Evolutionary conservation across 202 grass and related monocot species (phyloP).

Genomic region (Dendrocalamus latiflorus): DNA sequence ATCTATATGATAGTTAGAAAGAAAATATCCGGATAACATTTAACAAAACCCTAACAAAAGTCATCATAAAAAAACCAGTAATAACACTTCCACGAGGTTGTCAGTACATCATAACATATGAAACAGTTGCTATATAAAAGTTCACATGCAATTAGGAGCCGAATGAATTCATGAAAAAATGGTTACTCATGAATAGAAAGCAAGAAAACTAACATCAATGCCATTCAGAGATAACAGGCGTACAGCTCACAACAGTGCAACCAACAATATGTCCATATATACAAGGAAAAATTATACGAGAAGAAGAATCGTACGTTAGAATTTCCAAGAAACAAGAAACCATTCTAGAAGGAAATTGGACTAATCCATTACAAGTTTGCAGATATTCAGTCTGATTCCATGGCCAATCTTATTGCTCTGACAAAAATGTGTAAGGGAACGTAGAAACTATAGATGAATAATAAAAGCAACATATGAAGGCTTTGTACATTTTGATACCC

Average conservation of each 20-base stretch:
- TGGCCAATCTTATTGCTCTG: not conserved
- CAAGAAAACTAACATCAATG: not conserved
- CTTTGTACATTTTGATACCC: conserved; percentile 6
- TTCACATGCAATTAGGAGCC: too few species aligned
- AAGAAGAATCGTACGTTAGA: not conserved
- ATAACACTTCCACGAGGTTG: not conserved
- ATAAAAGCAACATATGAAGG: not conserved
- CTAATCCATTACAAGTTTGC: not conserved
- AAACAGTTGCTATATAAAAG: too few species aligned
- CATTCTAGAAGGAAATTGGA: not conserved
- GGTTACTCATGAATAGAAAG: not conserved
- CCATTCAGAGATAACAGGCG: not conserved
- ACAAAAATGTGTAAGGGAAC: conserved; percentile 5
- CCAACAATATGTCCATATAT: not conserved
- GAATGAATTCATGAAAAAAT: not conserved
- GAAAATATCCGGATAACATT: too few species aligned
- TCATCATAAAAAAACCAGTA: not conserved
- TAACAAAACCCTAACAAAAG: too few species aligned
- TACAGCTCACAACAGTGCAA: not conserved
- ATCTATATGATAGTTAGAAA: too few species aligned
- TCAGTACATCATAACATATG: too few species aligned
- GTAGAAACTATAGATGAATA: not conserved
- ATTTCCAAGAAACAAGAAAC: not conserved
- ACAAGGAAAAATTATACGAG: too few species aligned
- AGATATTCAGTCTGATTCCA: not conserved